phyloP scores from a whole-genome alignment of 306 rosid genomes.

The Parietaria judaica region DNA sequence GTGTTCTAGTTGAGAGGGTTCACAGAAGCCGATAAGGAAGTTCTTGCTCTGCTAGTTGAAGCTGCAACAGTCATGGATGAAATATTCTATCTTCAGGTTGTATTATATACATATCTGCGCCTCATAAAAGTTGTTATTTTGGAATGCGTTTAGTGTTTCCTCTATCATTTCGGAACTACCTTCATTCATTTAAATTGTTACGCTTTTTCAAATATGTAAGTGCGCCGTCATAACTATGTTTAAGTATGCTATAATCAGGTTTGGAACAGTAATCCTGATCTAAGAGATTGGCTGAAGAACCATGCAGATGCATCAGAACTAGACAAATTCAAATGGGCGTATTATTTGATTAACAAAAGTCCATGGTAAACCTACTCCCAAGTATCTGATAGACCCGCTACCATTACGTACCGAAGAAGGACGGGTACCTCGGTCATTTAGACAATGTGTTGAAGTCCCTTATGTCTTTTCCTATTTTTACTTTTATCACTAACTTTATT shows the following conservation, averaged over 20 bases:
- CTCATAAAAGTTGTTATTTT: constrained; percentile 4
- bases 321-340: constrained; percentile 80
- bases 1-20: constrained; percentile 61
- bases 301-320: constrained; percentile 59
- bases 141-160: not conserved
- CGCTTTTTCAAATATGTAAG: not conserved
- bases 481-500: too few species aligned
- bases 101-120: constrained; percentile 1
- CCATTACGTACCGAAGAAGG: too few species aligned
- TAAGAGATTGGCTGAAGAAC: constrained; percentile 81
- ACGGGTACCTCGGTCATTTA: too few species aligned
- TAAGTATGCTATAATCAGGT: constrained; percentile 37
- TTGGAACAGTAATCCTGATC: constrained; percentile 74
- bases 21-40: constrained; percentile 60
- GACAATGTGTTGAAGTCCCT: too few species aligned
- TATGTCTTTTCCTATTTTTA: too few species aligned
- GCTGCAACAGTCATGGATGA: constrained; percentile 80
- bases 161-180: too few species aligned
- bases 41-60: constrained; percentile 53
- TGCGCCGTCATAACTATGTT: constrained; percentile 20
- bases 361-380: constrained; percentile 65
- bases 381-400: not conserved
- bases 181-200: too few species aligned
- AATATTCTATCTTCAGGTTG: constrained; percentile 74
- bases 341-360: constrained; percentile 69